phyloP scores from a whole-genome alignment of 129 eudicot species.

The Artemisia argyi region DNA sequence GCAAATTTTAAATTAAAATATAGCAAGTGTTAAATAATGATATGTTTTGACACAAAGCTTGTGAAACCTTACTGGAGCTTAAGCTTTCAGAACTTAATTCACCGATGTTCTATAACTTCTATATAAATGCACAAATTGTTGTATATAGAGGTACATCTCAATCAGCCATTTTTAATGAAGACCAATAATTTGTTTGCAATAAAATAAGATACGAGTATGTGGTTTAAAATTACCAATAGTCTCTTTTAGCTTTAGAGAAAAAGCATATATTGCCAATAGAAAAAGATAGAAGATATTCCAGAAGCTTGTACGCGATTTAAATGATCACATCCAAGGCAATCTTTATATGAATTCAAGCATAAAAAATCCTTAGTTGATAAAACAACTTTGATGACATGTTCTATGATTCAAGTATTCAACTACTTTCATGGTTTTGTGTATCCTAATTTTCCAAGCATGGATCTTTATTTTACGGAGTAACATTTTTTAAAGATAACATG shows the following conservation, averaged over 20 bases:
- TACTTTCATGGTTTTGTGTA: constrained; percentile 13
- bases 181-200: constrained; percentile 1
- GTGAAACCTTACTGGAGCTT: too few species aligned
- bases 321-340: not conserved
- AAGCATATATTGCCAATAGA: not conserved
- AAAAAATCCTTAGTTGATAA: not conserved
- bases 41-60: too few species aligned
- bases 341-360: not conserved
- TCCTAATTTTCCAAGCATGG: constrained; percentile 9
- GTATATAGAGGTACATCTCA: too few species aligned
- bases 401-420: not conserved
- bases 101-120: too few species aligned
- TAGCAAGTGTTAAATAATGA: too few species aligned
- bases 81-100: too few species aligned
- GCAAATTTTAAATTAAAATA: too few species aligned
- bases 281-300: not conserved
- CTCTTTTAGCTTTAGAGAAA: not conserved
- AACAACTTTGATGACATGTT: constrained; percentile 22
- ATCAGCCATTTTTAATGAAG: not conserved
- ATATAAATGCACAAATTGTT: too few species aligned
- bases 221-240: not conserved
- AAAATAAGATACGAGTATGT: not conserved
- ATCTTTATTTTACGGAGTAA: constrained; percentile 13
- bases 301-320: too few species aligned
- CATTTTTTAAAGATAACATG: constrained; percentile 3